These are phyloP conservation scores for Pharnaceum exiguum DNA, from an alignment of 148 eudicot species.

Conservation along the genomic window DNA sequence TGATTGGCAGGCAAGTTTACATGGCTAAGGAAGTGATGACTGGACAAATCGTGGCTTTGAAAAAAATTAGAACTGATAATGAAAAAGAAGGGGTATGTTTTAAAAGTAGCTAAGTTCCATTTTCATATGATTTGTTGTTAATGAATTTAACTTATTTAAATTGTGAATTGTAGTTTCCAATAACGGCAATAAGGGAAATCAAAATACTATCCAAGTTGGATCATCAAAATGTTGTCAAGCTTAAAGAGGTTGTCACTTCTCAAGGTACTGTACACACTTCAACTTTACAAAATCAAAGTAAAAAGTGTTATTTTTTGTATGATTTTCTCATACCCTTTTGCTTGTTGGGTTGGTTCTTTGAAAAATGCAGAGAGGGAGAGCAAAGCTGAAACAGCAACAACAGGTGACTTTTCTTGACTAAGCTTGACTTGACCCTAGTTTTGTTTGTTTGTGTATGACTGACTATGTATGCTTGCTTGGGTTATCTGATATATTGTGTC, in stretches of 20 bases:
- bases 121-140: too few relatives aligned
- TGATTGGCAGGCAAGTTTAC: slow-evolving; percentile 70
- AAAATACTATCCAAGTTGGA: slow-evolving; percentile 38
- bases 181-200: slow-evolving; percentile 50
- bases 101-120: too few relatives aligned
- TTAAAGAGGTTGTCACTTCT: slow-evolving; percentile 53
- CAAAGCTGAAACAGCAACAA: slow-evolving; percentile 17
- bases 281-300: neutral
- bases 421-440: too few relatives aligned
- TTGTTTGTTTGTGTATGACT: neutral
- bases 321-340: slow-evolving; percentile 2
- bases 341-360: neutral
- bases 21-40: slow-evolving; percentile 74
- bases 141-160: too few relatives aligned
- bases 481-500: neutral
- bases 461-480: too few relatives aligned
- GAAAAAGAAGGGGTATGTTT: slow-evolving; percentile 81
- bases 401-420: neutral
- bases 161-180: slow-evolving; percentile 40
- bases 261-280: slow-evolving; percentile 34
- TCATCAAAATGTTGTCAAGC: slow-evolving; percentile 43
- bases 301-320: neutral
- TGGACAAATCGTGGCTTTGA: slow-evolving; percentile 76
- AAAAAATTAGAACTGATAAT: slow-evolving; percentile 72
- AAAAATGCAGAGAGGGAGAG: slow-evolving; percentile 16